phyloP scores from a whole-genome alignment of 768 basidiomycete genomes.

The Lactifluus subvellereus region DNA sequence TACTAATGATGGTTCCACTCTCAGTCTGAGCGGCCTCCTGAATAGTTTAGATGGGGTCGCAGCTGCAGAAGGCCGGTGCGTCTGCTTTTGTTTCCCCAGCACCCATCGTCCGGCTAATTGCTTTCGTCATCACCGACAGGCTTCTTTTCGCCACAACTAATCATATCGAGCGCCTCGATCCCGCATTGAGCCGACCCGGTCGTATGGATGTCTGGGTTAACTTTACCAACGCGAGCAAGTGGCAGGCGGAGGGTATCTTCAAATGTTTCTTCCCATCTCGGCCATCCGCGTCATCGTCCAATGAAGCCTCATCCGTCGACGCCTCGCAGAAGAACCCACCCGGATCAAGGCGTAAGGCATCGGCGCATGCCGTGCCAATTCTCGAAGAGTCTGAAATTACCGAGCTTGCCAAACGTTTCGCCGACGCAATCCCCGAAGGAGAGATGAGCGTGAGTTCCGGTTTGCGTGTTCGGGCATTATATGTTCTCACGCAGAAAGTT shows the following conservation, averaged over 20 bases:
- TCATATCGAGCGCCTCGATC: conserved; percentile 89
- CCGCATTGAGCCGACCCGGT: conserved; percentile 82
- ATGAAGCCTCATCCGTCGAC: conserved; percentile 31
- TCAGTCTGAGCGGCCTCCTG: conserved; percentile 77
- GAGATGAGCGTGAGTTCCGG: conserved; percentile 67
- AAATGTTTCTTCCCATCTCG: conserved; percentile 85
- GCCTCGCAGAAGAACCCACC: conserved; percentile 60
- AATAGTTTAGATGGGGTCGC: conserved; percentile 84
- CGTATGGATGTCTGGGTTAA: conserved; percentile 95
- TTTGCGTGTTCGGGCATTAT: background rate
- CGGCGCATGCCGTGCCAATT: conserved; percentile 52
- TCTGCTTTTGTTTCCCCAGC: conserved; percentile 20
- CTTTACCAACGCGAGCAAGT: conserved; percentile 85
- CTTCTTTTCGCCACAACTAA: conserved; percentile 90
- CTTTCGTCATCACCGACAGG: conserved; percentile 33
- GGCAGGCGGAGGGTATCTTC: conserved; percentile 90
- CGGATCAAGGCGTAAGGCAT: conserved; percentile 63
- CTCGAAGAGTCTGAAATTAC: conserved; percentile 72
- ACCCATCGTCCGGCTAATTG: conserved; percentile 7
- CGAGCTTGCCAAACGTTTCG: conserved; percentile 75
- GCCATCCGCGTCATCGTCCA: conserved; percentile 24
- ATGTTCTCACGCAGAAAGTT: conserved; percentile 6
- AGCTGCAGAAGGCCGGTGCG: conserved; percentile 78
- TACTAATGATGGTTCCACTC: conserved; percentile 67
- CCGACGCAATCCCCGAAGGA: conserved; percentile 77